Base-by-base conservation (phyloP, 1,284 basidiomycete species). In the Trichosporon faecale region DNA sequence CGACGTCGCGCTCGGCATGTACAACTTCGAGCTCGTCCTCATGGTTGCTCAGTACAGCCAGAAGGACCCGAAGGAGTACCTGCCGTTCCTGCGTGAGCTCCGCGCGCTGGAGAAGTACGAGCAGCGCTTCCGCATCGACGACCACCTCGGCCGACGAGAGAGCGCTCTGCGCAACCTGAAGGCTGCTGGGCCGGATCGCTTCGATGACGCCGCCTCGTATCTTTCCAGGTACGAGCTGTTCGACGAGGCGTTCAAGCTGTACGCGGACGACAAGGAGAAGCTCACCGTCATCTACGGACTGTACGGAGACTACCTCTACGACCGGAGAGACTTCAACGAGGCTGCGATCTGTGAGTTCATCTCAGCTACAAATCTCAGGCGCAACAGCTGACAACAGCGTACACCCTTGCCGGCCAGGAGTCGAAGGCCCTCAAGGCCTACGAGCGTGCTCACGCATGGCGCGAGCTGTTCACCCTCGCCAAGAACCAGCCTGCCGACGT, bases 31-130 rank as follows among this genome's bases (percentile, higher is more conserved):
- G 25, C 86, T 99, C 2, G 95, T 98, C 1, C 86, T 99, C 37
- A 91, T 99, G 90, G 89, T 99, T 44, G 96, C 97, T 0, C 97
- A 99, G 81, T 92, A 98, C 78, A 93, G 95, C 40, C 95, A 98
- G 82, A 96, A 95, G 87, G 94, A 99, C 83, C 97, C 97, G 7
- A 89, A 95, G 76, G 97, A 99, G 82, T 99, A 99, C 79, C 88
- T 99, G 0, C 95, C 97, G 0, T 98, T 99, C 88, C 86, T 99
- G 66, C 89, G 94, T 16, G 93, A 95, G 75, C 86, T 99, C 12
- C 89, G 93, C 9, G 87, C 90, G 0, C 85, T 97, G 71, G 91
- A 93, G 61, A 89, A 88, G 68, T 87, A 89, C 79, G 93, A 96
- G 76, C 95, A 98, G 77, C 86, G 89, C 46, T 98, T 94, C 85